phyloP scores from a whole-genome alignment of 306 rosid species.

The Prunus armeniaca region DNA sequence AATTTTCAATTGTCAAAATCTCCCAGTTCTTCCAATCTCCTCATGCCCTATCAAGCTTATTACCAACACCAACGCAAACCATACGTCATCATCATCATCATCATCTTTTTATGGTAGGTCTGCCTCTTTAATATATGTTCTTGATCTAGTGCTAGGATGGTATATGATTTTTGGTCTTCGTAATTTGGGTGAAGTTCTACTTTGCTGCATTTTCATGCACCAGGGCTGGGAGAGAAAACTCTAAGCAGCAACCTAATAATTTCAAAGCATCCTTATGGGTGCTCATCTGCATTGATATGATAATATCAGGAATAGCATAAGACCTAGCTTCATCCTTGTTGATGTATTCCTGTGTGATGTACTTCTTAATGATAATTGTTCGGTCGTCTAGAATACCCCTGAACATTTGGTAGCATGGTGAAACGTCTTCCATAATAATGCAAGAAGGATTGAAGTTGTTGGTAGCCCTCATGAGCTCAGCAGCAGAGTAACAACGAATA shows the following conservation, averaged over 20 bases:
- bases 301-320: not conserved
- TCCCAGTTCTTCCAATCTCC: conserved; percentile 64
- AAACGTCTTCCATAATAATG: not conserved
- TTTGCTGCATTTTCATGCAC: not conserved
- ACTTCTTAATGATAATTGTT: not conserved
- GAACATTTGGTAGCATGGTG: not conserved
- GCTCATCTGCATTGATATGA: not conserved
- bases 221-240: not conserved
- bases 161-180: too few species aligned
- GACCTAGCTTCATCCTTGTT: not conserved
- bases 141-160: too few species aligned
- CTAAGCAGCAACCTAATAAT: not conserved
- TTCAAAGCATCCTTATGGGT: not conserved
- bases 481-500: not conserved
- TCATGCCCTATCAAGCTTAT: conserved; percentile 40
- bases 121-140: too few species aligned
- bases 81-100: not conserved
- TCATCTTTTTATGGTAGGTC: conserved; percentile 33
- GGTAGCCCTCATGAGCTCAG: conserved; percentile 5
- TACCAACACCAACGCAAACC: not conserved
- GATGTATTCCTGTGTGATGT: not conserved
- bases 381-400: not conserved
- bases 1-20: conserved; percentile 68
- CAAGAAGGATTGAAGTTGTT: conserved; percentile 1
- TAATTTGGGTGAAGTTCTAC: too few species aligned